Base-by-base conservation (phyloP, 805 yeast species). In the Gaillardinia entomophila region DNA sequence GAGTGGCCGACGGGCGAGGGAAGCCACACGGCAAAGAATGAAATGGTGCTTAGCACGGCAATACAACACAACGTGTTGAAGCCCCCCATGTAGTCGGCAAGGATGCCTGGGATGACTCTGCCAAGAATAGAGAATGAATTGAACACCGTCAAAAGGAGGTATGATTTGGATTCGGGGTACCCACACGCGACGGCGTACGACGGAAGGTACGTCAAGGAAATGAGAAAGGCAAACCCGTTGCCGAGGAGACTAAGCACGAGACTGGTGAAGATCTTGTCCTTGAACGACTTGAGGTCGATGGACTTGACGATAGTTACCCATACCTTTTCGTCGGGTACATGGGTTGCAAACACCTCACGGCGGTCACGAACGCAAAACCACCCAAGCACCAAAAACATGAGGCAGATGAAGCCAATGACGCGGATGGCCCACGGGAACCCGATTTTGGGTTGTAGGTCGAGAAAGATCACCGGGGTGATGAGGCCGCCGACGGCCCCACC, bases 401-500 rank as follows among this genome's bases (percentile, higher is more conserved):
- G 24, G 44, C 42, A 27, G 18, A 57, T 42, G 20, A 57, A 50
- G 3, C 49, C 48, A 6, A 48, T 51, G 6, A 51, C 44, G 28
- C 60, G 30, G 7, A 56, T 40, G 3, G 60, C 40, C 62, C 63
- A 57, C 12, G 55, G 56, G 30, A 45, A 55, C 4, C 63, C 63
- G 15, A 57, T 37, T 28, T 43, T 46, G 5, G 53, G 53, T 26
- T 49, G 51, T 16, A 57, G 37, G 3, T 43, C 27, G 16, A 52
- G 32, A 32, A 54, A 52, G 44, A 55, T 47, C 13, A 55, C 37
- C 6, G 63, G 63, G 27, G 46, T 46, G 6, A 48, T 32, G 5
- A 54, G 46, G 2, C 63, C 63, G 2, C 61, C 61, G 14, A 56
- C 31, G 2, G 61, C 60, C 4, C 63, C 62, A 12, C 62, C 62